Evolutionary conservation across 768 basidiomycete genomes (phyloP).

Genomic region (Russula olivacea): DNA sequence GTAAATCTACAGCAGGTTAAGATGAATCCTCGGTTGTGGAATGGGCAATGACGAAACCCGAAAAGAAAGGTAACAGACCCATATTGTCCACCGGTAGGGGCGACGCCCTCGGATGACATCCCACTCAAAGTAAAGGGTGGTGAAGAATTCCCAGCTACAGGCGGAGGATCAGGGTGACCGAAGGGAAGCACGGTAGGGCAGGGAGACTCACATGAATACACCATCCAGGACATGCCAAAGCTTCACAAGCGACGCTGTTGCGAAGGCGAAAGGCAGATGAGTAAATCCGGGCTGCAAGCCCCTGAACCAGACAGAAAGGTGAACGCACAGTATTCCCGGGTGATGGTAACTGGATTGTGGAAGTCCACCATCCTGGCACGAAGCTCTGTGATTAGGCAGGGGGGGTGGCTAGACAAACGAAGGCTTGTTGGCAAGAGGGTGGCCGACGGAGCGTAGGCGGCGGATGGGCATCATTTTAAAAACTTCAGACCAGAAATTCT

Average conservation of each 20-base stretch:
- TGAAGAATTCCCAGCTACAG: not conserved
- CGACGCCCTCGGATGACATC: constrained; percentile 1
- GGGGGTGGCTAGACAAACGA: not conserved
- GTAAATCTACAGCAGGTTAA: not conserved
- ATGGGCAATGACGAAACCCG: not conserved
- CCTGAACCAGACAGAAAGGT: not conserved
- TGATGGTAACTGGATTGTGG: not conserved
- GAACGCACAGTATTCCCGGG: not conserved
- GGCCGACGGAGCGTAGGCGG: too few relatives aligned
- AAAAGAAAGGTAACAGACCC: not conserved
- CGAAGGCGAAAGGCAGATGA: not conserved
- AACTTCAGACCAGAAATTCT: too few relatives aligned
- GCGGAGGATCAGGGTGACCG: too few relatives aligned
- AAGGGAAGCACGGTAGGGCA: not conserved
- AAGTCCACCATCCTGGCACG: constrained; percentile 3
- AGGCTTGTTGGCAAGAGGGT: not conserved
- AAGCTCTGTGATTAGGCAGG: not conserved
- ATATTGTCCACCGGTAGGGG: constrained; percentile 11
- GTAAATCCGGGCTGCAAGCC: not conserved
- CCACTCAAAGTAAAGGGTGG: constrained; percentile 4
- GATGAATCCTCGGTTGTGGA: not conserved
- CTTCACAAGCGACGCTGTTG: not conserved
- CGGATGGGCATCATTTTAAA: too few relatives aligned
- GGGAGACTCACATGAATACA: not conserved
- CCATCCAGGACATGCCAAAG: constrained; percentile 9